Conservation (phyloP, 2,329 filamentous ascomycete genomes). For the Exophiala alcalophila region DNA sequence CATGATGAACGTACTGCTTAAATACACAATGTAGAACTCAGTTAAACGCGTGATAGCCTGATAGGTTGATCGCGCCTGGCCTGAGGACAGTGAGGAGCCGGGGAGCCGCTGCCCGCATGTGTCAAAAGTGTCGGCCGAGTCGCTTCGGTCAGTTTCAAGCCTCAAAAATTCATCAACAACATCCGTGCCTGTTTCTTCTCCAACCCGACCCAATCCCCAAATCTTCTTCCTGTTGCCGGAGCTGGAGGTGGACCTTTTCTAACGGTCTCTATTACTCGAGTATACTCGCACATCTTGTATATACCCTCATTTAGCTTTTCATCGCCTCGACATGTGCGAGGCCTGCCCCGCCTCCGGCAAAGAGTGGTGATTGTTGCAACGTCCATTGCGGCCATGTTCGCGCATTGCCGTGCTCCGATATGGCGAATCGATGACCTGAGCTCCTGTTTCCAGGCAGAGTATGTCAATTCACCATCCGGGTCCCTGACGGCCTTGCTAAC, state of each 20-base stretch:
- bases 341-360: constrained; percentile 10
- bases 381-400: constrained; percentile 47
- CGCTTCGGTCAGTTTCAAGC: no score
- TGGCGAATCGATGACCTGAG: constrained; percentile 64
- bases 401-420: constrained; percentile 55
- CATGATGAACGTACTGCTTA: no score
- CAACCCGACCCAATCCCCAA: background rate
- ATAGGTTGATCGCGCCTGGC: no score
- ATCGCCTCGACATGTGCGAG: constrained; percentile 13
- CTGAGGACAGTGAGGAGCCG: no score
- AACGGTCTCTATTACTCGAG: no score
- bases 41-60: no score
- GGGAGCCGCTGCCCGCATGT: no score
- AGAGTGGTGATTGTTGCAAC: constrained; percentile 17
- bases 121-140: no score
- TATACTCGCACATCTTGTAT: no score
- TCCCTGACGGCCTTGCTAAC: constrained; percentile 4
- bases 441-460: constrained; percentile 58
- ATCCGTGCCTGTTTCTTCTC: background rate
- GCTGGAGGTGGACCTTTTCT: no score
- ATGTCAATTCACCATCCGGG: constrained; percentile 30
- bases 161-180: no score
- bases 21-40: no score
- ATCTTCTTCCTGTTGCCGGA: constrained; percentile 1
- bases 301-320: constrained; percentile 2